These are phyloP conservation scores for Phytopythium mirpurense DNA, from an alignment of 352 stramenopile genomes.

Conservation along the genomic window DNA sequence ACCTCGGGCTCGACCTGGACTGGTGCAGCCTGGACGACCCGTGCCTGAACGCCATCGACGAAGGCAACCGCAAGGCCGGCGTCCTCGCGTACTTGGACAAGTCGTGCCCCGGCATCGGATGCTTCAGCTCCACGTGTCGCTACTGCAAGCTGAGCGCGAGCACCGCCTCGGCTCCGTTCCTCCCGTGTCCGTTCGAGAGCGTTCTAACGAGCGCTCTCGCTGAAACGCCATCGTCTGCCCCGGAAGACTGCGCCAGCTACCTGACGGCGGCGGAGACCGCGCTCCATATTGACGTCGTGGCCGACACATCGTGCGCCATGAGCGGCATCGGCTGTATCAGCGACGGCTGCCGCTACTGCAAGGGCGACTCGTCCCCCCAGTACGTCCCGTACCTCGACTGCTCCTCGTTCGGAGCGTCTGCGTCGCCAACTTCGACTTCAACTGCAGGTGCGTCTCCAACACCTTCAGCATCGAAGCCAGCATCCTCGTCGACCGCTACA, in stretches of 20 bases:
- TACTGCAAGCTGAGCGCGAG: constrained; percentile 35
- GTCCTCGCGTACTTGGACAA: constrained; percentile 23
- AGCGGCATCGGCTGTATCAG: constrained; percentile 14
- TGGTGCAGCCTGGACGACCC: constrained; percentile 32
- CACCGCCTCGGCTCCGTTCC: constrained; percentile 17
- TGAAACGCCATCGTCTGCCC: background rate
- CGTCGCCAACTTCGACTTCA: background rate
- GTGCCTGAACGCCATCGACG: constrained; percentile 26
- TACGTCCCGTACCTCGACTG: constrained; percentile 6
- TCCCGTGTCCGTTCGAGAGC: constrained; percentile 23
- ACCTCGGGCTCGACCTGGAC: constrained; percentile 11
- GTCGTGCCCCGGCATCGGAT: constrained; percentile 23
- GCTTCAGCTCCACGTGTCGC: constrained; percentile 22
- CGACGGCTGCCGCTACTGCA: constrained; percentile 13
- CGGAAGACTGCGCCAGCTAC: constrained; percentile 1
- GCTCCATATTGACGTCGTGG: constrained; percentile 1
- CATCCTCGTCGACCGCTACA: constrained; percentile 1
- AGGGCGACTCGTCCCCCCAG: background rate
- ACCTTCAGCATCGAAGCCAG: background rate
- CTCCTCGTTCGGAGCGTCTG: background rate
- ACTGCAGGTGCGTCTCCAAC: constrained; percentile 1
- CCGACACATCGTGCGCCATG: constrained; percentile 8
- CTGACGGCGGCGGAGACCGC: constrained; percentile 1
- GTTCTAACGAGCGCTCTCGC: background rate
- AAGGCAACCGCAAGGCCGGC: constrained; percentile 23